Evolutionary conservation across 148 eudicot species (phyloP), one percentile per base, ranked within the genome.

Genomic region (Silene uniflora): DNA sequence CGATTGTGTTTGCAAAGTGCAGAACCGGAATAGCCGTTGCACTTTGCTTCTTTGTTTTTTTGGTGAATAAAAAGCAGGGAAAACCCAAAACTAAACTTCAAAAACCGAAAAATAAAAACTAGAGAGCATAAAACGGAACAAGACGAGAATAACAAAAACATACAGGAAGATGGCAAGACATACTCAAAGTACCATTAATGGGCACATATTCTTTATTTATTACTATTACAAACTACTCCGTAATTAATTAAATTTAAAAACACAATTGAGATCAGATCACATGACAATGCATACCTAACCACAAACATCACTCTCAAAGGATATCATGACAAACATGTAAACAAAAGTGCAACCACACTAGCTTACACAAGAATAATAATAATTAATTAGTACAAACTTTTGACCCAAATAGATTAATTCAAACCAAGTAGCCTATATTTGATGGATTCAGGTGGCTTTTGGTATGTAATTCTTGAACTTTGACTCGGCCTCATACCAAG

Each of bases 401-500:
- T 62, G 27, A 23, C 27, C 32, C 32, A 62, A 62, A 62, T 16
- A 52, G 14, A 62, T 62, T 62, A 23, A 23, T 23, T 1, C 14
- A 42, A 3, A 63, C 0, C 4, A 52, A 18, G 3, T 18, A 46
- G 25, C 3, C 62, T 29, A 18, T 14, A 58, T 9, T 17, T 16
- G 18, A 8, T 46, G 18, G 29, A 49, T 49, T 49, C 77, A 75
- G 29, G 75, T 67, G 23, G 74, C 21, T 63, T 80, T 76, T 5
- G 78, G 75, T 18, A 72, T 80, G 23, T 62, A 75, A 7, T 59
- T 80, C 59, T 66, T 75, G 64, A 80, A 72, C 75, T 64, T 79
- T 0, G 65, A 21, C 59, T 79, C 82, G 1, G 54, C 17, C 29
- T 79, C 82, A 69, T 79, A 79, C 82, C 82, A 79, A 22, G 82